Evolutionary conservation across 805 yeast species (phyloP), one percentile per base, ranked within the genome.

Genomic region (Nakazawaea sp.): DNA sequence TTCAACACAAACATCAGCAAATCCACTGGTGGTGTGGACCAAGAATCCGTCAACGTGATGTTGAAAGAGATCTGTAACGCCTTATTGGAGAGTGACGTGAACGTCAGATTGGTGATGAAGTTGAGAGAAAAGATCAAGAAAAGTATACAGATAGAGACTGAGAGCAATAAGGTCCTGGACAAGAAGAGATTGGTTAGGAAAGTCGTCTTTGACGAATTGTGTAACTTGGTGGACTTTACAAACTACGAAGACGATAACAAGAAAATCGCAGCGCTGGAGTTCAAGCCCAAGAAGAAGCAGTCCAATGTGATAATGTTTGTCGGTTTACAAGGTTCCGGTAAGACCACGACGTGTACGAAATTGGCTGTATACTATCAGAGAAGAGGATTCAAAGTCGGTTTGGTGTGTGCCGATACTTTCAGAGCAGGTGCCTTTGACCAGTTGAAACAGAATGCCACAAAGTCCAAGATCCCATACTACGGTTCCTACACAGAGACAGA

Each of bases 391-490:
- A 89, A 88, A 56, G 95, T 87, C 32, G 97, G 97, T 36, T 68
- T 92, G 55, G 97, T 92, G 18, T 92, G 98, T 75, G 98, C 98
- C 2, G 98, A 92, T 67, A 92, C 98, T 21, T 92, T 90, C 70
- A 80, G 98, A 71, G 98, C 98, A 26, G 98, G 98, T 71, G 98
- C 98, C 2, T 90, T 90, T 66, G 98, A 90, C 62, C 98, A 90
- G 68, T 73, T 90, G 61, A 90, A 92, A 58, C 98, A 90, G 62
- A 90, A 90, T 60, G 97, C 98, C 18, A 87, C 90, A 38, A 86
- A 87, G 64, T 94, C 98, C 2, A 78, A 82, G 48, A 86, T 90
- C 39, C 97, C 98, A 31, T 90, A 77, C 61, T 90, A 78, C 58
- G 98, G 98, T 50, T 83, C 95, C 5, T 92, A 92, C 59, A 78